Base-by-base conservation (phyloP, 768 basidiomycete species). In the Botryobasidium botryosum region DNA sequence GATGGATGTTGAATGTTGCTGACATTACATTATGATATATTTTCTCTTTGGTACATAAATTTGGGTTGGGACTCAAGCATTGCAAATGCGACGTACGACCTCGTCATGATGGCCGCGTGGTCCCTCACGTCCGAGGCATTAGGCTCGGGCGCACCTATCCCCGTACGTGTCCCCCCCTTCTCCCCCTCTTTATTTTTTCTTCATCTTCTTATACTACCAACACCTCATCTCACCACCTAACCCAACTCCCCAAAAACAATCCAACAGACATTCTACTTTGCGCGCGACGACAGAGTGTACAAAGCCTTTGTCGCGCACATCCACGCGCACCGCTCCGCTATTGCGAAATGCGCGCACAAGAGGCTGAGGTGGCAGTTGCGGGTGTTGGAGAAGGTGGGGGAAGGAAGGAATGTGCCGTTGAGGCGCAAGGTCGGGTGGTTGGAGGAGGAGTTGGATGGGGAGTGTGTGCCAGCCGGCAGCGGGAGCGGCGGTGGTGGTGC, bases 281-380 rank as follows among this genome's bases (percentile, higher is more conserved):
- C 91, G 35, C 73, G 92, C 18, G 92, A 97, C 59, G 80, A 87
- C 50, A 75, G 91, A 28, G 75, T 84, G 12, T 82, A 79, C 60
- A 77, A 69, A 51, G 72, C 76, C 2, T 82, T 87, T 47, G 53
- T 56, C 18, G 67, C 71, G 53, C 69, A 55, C 45, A 48, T 64
- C 25, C 59, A 59, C 24, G 50, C 50, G 41, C 53, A 71, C 46
- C 55, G 53, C 37, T 61, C 59, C 47, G 62, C 63, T 4, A 71
- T 77, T 21, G 61, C 66, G 27, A 52, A 69, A 20, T 50, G 61
- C 55, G 48, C 38, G 50, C 32, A 55, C 58, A 37, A 50, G 46
- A 69, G 75, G 29, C 60, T 87, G 20, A 76, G 72, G 52, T 77
- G 75, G 73, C 82, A 90, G 56, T 53, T 87, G 28, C 63, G 72